Evolutionary conservation across 1,284 basidiomycete species (phyloP), one percentile per base, ranked within the genome.

Genomic region (Neonothopanus nambi): DNA sequence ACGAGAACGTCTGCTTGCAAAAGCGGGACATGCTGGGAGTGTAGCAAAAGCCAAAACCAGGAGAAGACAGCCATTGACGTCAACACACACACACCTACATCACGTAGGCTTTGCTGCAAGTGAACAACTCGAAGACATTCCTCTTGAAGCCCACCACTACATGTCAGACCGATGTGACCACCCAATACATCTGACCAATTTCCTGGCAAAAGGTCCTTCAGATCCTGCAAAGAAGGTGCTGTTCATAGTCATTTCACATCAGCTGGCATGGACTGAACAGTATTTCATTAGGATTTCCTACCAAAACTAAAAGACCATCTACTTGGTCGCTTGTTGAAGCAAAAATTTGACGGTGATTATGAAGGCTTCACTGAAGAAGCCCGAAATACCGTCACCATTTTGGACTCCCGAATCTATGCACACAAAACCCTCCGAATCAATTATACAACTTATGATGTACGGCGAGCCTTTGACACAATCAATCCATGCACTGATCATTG

Each of bases 291-390:
- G 60, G 20, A 60, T 36, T 73, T 71, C 48, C 8, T 68, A 0
- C 56, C 52, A 0, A 62, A 63, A 13, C 60, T 73, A 0, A 61
- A 70, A 51, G 61, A 64, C 26, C 68, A 73, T 44, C 37, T 73
- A 0, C 57, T 72, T 0, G 61, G 47, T 1, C 52, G 61, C 0
- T 51, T 72, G 35, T 42, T 59, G 3, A 53, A 51, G 13, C 54
- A 45, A 9, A 30, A 54, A 15, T 67, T 66, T 36, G 58, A 70
- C 42, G 65, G 66, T 0, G 63, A 71, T 37, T 54, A 59, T 5
- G 43, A 54, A 7, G 21, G 11, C 5, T 70, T 67, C 38, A 57
- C 68, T 3, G 52, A 54, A 3, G 49, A 44, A 13, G 61, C 73
- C 28, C 43, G 55, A 33, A 64, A 63, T 24, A 46, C 5, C 11